Percentiles rank a stretch among this genome's conserved stretches.
These are phyloP conservation scores for Neopestalotiopsis rosae DNA, from an alignment of 2,329 filamentous ascomycete genomes.

Conservation along the genomic window DNA sequence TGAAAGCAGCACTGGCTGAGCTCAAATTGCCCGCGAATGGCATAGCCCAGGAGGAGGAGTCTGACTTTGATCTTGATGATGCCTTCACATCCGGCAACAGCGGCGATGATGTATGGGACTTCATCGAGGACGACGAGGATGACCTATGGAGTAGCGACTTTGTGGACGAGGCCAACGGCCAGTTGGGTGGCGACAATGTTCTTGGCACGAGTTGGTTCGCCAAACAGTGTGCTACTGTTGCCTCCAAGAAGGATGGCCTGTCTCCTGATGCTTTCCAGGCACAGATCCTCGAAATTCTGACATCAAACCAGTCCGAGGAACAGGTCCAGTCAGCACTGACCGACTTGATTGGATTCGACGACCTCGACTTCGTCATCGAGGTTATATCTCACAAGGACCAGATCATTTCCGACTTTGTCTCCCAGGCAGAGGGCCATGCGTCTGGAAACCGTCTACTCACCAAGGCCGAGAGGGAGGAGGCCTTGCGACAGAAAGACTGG, in stretches of 20 bases:
- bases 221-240: constrained; percentile 70
- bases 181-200: constrained; percentile 45
- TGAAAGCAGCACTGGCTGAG: constrained; percentile 83
- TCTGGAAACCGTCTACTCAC: constrained; percentile 66
- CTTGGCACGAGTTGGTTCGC: constrained; percentile 71
- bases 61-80: constrained; percentile 70
- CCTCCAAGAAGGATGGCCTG: constrained; percentile 68
- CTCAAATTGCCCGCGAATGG: constrained; percentile 57
- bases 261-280: constrained; percentile 73
- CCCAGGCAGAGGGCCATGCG: constrained; percentile 40
- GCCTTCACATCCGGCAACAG: constrained; percentile 62
- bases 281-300: constrained; percentile 77
- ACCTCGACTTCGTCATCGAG: constrained; percentile 91
- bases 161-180: constrained; percentile 50
- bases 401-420: constrained; percentile 58
- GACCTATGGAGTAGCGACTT: constrained; percentile 70
- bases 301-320: constrained; percentile 72
- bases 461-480: constrained; percentile 78
- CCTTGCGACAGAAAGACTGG: constrained; percentile 75
- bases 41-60: constrained; percentile 53
- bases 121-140: constrained; percentile 77
- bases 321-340: constrained; percentile 90
- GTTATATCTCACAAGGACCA: constrained; percentile 79
- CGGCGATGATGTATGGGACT: constrained; percentile 89
- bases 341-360: constrained; percentile 90